phyloP scores from a whole-genome alignment of 2,329 filamentous ascomycete genomes.

The Pseudonectria foliicola region DNA sequence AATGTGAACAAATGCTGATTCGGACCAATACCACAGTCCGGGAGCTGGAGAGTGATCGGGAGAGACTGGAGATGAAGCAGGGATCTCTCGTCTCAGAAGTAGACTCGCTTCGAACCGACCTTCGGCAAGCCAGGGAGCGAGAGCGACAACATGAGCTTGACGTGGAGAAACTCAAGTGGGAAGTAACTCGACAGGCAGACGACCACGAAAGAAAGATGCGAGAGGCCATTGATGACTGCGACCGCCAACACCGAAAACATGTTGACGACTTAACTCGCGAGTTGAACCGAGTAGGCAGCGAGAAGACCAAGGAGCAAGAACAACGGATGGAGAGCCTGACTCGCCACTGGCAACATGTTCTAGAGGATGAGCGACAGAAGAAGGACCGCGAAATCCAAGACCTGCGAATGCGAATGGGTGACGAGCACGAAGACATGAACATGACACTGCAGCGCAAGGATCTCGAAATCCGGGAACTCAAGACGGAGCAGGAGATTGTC shows the following conservation, averaged over 20 bases:
- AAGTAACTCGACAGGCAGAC: conserved; percentile 43
- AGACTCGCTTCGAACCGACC: conserved; percentile 16
- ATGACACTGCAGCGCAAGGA: conserved; percentile 45
- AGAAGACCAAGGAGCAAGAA: conserved; percentile 52
- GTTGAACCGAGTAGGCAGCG: conserved; percentile 31
- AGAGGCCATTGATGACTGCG: conserved; percentile 27
- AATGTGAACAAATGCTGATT: too few species aligned
- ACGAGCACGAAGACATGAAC: conserved; percentile 45
- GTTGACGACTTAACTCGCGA: conserved; percentile 38
- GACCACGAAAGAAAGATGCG: conserved; percentile 36
- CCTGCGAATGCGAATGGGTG: conserved; percentile 46
- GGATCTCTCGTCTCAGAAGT: conserved; percentile 58
- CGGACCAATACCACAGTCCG: conserved; percentile 29
- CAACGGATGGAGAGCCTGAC: conserved; percentile 61
- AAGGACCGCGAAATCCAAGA: conserved; percentile 58
- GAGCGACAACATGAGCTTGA: conserved; percentile 28
- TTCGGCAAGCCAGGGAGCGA: conserved; percentile 25
- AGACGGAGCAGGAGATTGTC: conserved; percentile 37
- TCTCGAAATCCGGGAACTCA: conserved; percentile 44
- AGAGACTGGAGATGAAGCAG: conserved; percentile 40
- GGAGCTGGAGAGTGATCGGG: conserved; percentile 42
- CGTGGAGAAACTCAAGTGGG: conserved; percentile 31
- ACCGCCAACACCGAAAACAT: conserved; percentile 26
- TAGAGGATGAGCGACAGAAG: conserved; percentile 56
- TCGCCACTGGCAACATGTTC: conserved; percentile 53